Evolutionary conservation across 345 rosid genomes (phyloP).

Genomic region (Heritiera littoralis): DNA sequence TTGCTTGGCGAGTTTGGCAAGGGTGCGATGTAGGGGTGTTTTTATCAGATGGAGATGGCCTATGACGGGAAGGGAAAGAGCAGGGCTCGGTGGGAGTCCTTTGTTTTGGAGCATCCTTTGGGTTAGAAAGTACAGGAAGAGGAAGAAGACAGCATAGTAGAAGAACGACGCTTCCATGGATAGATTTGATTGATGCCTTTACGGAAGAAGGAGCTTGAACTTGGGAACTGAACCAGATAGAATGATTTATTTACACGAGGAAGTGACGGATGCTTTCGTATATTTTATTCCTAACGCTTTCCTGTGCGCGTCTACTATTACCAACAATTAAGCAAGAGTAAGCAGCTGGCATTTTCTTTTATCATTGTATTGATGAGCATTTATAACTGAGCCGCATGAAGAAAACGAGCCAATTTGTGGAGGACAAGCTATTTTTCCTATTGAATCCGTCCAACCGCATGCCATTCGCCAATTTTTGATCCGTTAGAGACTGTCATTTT

Average conservation of each 20-base stretch:
- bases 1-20: constrained; percentile 23
- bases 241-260: neutral
- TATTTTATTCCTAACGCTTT: too few relatives aligned
- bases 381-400: neutral
- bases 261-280: too few relatives aligned
- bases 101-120: neutral
- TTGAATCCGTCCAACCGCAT: neutral
- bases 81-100: constrained; percentile 33
- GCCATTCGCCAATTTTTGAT: neutral
- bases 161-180: neutral
- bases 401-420: neutral
- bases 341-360: neutral
- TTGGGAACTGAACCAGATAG: neutral
- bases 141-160: neutral
- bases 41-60: constrained; percentile 39
- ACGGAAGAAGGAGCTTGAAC: neutral
- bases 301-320: too few relatives aligned
- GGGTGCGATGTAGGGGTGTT: constrained; percentile 29
- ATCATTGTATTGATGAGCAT: neutral
- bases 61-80: constrained; percentile 26
- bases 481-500: neutral
- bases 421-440: neutral
- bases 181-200: neutral
- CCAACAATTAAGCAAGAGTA: too few relatives aligned
- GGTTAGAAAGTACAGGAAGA: constrained; percentile 8